These are phyloP conservation scores for Wakefieldia striispora DNA, from an alignment of 768 basidiomycete species.

Conservation along the genomic window DNA sequence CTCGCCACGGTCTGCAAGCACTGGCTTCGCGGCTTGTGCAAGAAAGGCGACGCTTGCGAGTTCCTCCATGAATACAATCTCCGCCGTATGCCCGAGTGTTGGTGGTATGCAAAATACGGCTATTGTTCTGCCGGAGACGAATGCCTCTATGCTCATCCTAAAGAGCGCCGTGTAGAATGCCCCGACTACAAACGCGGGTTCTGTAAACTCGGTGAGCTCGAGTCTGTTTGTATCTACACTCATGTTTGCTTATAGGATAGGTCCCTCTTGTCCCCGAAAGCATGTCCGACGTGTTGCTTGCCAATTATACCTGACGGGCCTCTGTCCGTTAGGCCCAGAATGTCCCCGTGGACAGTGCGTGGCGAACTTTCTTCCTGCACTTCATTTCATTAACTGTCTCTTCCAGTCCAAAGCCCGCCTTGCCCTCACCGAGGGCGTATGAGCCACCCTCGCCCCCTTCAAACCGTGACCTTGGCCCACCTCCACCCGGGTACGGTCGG, in stretches of 20 bases:
- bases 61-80: slow-evolving; percentile 99
- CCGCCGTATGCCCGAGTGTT: slow-evolving; percentile 97
- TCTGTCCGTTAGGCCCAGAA: slow-evolving; percentile 87
- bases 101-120: slow-evolving; percentile 98
- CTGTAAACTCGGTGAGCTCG: slow-evolving; percentile 78
- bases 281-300: slow-evolving; percentile 91
- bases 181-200: slow-evolving; percentile 96
- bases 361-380: background rate
- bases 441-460: slow-evolving; percentile 74
- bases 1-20: slow-evolving; percentile 97
- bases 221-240: slow-evolving; percentile 2
- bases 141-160: slow-evolving; percentile 94
- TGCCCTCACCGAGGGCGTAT: slow-evolving; percentile 72
- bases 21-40: slow-evolving; percentile 96
- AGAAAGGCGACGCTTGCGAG: slow-evolving; percentile 97
- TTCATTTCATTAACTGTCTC: slow-evolving; percentile 7
- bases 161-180: slow-evolving; percentile 88
- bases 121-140: slow-evolving; percentile 97
- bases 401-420: slow-evolving; percentile 70
- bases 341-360: slow-evolving; percentile 90
- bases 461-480: slow-evolving; percentile 79
- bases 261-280: slow-evolving; percentile 86
- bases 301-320: slow-evolving; percentile 86
- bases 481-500: slow-evolving; percentile 89
- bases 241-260: slow-evolving; percentile 37